phyloP scores from a whole-genome alignment of 2,329 filamentous ascomycete species.

The Curvularia sp. region DNA sequence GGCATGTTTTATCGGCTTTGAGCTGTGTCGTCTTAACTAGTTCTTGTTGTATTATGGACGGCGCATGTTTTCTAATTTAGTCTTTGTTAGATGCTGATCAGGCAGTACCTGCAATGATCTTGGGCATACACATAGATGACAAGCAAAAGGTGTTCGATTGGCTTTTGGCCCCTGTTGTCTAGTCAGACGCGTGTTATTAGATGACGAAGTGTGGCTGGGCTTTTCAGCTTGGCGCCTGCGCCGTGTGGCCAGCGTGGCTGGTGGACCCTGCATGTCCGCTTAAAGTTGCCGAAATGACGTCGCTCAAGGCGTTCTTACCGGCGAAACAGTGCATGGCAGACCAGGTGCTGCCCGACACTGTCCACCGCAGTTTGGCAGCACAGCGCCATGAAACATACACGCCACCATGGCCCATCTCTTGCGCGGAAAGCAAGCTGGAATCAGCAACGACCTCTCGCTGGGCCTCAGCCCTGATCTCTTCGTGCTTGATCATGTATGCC shows the following conservation, averaged over 20 bases:
- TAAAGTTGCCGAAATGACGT: conserved; percentile 29
- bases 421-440: conserved; percentile 89
- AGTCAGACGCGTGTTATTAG: background rate
- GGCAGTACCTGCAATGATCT: background rate
- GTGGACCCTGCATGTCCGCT: conserved; percentile 29
- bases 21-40: background rate
- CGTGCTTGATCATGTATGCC: conserved; percentile 75
- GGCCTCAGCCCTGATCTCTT: conserved; percentile 81
- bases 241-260: conserved; percentile 3
- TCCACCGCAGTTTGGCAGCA: conserved; percentile 11
- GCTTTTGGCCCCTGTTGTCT: background rate
- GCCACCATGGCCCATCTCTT: conserved; percentile 81
- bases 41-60: conserved; percentile 3
- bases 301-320: conserved; percentile 22
- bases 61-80: conserved; percentile 6
- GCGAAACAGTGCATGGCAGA: conserved; percentile 18
- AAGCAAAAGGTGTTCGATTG: background rate
- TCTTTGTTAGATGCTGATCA: background rate
- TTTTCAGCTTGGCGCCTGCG: background rate
- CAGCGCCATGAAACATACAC: conserved; percentile 41
- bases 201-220: conserved; percentile 12
- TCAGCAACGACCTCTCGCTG: conserved; percentile 87
- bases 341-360: conserved; percentile 18
- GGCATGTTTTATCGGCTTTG: conserved; percentile 7
- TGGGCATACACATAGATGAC: conserved; percentile 1